Base-by-base conservation (phyloP, 306 rosid species). In the Citrullus amarus region DNA sequence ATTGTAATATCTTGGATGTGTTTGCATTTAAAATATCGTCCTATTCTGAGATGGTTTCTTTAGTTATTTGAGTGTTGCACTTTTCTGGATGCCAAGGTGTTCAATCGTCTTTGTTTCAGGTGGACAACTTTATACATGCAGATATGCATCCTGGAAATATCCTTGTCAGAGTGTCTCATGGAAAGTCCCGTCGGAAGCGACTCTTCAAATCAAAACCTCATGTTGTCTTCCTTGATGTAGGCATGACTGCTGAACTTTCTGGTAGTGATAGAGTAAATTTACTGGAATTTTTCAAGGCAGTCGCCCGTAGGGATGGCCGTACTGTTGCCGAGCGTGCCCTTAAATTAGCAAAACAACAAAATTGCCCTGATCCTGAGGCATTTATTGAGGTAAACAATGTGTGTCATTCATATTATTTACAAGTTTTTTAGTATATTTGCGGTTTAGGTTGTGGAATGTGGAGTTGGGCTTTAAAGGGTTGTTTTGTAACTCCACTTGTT, bases 71-170 rank as follows among this genome's bases (percentile, higher is more conserved):
- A 70, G 39, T 70, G 57, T 79, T 73, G 59, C 25, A 34, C 73
- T 71, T 80, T 84, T 83, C 60, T 84, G 86, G 82, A 62, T 84
- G 83, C 86, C 63, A 77, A 68, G 39, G 43, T 57, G 76, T 65
- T 70, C 63, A 44, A 54, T 34, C 85, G 81, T 83, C 77, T 88
- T 80, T 82, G 86, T 68, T 88, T 84, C 97, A 95, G 99, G 99
- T 92, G 86, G 99, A 95, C 91, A 95, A 95, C 91, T 95, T 95
- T 87, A 91, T 95, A 79, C 99, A 95, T 80, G 99, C 99, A 57
- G 99, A 95, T 82, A 95, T 95, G 99, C 99, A 95, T 91, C 99
- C 99, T 79, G 99, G 99, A 84, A 95, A 95, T 86, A 95, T 95
- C 90, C 97, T 95, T 76, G 99, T 95, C 75, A 93, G 97, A 65